These are phyloP conservation scores for Suillus americanus DNA, from an alignment of 768 basidiomycete species.

Conservation along the genomic window DNA sequence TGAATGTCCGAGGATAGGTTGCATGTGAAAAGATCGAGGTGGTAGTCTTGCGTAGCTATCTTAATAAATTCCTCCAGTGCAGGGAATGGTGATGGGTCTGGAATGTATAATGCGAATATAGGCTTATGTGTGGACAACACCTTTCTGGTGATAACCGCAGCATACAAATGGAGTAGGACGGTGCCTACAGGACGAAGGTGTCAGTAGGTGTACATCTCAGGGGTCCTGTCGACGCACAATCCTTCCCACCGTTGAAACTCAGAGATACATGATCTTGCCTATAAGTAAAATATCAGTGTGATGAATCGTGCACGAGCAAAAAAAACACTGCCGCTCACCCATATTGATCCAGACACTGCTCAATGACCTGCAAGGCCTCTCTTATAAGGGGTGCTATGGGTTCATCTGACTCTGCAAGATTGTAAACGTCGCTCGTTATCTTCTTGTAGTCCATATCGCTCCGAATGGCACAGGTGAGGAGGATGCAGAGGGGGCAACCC, in stretches of 20 bases:
- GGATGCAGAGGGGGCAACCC: background rate
- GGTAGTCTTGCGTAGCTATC: constrained; percentile 58
- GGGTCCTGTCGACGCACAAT: constrained; percentile 61
- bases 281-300: constrained; percentile 14
- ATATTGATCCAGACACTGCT: constrained; percentile 70
- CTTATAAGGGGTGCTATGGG: constrained; percentile 61
- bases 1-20: constrained; percentile 36
- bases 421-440: constrained; percentile 61
- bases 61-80: constrained; percentile 83
- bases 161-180: constrained; percentile 88
- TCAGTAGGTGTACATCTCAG: constrained; percentile 1
- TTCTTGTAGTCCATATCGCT: constrained; percentile 46
- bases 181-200: constrained; percentile 58
- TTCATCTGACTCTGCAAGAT: constrained; percentile 53
- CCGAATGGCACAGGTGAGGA: constrained; percentile 8
- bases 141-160: constrained; percentile 61
- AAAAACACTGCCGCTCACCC: constrained; percentile 57
- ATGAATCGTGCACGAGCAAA: background rate
- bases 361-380: constrained; percentile 82
- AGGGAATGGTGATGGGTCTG: constrained; percentile 85
- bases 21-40: constrained; percentile 66
- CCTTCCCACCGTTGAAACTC: constrained; percentile 99
- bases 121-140: constrained; percentile 38
- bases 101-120: constrained; percentile 81
- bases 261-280: constrained; percentile 75